Evolutionary conservation across 1,284 basidiomycete species (phyloP).

Genomic region (Ceratobasidium sp.): DNA sequence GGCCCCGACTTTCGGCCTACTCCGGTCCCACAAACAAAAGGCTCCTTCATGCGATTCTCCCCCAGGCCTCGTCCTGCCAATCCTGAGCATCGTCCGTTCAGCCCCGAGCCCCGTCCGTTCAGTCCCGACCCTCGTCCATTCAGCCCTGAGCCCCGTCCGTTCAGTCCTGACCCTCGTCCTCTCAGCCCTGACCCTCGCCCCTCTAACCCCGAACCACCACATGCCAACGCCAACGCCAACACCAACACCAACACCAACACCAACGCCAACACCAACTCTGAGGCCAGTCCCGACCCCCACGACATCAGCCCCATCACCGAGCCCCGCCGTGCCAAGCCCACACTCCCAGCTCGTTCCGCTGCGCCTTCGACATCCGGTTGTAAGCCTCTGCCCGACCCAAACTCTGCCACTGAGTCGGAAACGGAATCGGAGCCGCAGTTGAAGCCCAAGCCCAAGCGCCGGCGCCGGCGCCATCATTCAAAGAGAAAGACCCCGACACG

Average conservation of each 20-base stretch:
- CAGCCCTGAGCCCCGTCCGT: neutral
- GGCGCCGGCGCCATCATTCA: neutral
- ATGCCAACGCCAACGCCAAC: neutral
- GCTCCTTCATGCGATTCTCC: too few species aligned
- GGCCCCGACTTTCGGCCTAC: neutral
- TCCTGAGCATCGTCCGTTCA: neutral
- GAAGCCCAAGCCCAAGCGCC: neutral
- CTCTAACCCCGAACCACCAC: neutral
- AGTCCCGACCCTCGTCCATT: neutral
- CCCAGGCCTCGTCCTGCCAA: too few species aligned
- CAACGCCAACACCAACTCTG: neutral
- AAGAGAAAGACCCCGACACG: neutral
- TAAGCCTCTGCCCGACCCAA: neutral
- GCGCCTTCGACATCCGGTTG: neutral
- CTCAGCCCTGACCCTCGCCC: too few species aligned
- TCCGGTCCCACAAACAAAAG: neutral
- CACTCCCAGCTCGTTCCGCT: neutral
- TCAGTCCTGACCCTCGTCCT: neutral
- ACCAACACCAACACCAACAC: too few species aligned
- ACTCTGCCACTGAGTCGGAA: constrained; percentile 1
- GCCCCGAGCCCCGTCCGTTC: neutral
- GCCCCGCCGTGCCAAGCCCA: neutral
- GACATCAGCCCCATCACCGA: neutral
- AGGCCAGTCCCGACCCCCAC: neutral
- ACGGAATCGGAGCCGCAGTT: constrained; percentile 5